These are phyloP conservation scores for Neurospora crassa DNA, from an alignment of 2,329 filamentous ascomycete species.

Conservation along the genomic window DNA sequence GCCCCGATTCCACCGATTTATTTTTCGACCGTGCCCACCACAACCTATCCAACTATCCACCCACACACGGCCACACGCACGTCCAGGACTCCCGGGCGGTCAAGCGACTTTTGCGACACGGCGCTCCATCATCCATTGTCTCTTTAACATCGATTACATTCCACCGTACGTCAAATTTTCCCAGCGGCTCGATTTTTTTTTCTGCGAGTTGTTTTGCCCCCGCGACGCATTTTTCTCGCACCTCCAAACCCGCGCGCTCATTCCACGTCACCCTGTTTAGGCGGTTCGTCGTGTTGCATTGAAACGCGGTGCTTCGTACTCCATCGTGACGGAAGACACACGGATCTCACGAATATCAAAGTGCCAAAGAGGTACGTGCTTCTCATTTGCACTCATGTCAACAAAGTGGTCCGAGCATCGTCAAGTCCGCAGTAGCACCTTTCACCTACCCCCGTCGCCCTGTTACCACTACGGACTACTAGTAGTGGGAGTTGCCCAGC, in stretches of 20 bases:
- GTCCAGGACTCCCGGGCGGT: not conserved
- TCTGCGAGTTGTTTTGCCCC: not conserved
- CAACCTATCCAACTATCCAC: not conserved
- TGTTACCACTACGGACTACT: not conserved
- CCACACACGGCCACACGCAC: slow-evolving; percentile 2
- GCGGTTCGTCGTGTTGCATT: slow-evolving; percentile 8
- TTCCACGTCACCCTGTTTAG: slow-evolving; percentile 8
- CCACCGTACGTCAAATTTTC: slow-evolving; percentile 1
- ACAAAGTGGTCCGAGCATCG: not conserved
- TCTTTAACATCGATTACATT: slow-evolving; percentile 3
- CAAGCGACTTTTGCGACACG: not conserved
- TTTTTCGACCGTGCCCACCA: slow-evolving; percentile 1
- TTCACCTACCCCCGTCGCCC: not conserved
- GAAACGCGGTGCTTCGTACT: not conserved
- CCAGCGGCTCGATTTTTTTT: not conserved
- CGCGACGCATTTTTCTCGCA: not conserved
- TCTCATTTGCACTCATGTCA: slow-evolving; percentile 1
- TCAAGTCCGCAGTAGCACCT: not conserved
- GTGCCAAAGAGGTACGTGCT: slow-evolving; percentile 8
- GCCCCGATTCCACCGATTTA: slow-evolving; percentile 2
- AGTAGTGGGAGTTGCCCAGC: not conserved
- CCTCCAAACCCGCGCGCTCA: not conserved
- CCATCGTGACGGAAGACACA: slow-evolving; percentile 6
- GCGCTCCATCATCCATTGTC: not conserved
- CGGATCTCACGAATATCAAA: slow-evolving; percentile 13